A percentile compares a stretch with the other conserved stretches of the same genome.
Conservation (phyloP, 2,329 filamentous ascomycete species). For the Ceratocystis ficicola region DNA sequence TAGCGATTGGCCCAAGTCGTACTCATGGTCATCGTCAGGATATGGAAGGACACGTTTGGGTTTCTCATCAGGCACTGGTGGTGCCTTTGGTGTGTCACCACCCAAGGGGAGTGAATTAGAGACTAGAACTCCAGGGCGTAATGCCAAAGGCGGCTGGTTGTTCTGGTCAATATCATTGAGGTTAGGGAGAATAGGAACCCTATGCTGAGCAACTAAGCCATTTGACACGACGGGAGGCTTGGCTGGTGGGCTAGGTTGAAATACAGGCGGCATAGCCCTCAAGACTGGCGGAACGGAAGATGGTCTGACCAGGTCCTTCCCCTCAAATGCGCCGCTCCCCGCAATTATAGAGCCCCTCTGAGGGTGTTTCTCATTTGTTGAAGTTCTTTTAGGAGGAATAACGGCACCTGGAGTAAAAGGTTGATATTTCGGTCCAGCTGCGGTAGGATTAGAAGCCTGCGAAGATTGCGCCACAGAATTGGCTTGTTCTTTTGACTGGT, state of each 20-base stretch:
- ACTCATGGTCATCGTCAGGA: conserved; percentile 14
- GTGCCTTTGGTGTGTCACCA: neutral
- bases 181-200: neutral
- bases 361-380: neutral
- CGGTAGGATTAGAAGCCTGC: neutral
- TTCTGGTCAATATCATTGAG: neutral
- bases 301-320: neutral
- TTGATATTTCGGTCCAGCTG: conserved; percentile 4
- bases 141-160: conserved; percentile 1
- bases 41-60: conserved; percentile 14
- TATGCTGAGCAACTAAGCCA: neutral
- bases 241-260: neutral
- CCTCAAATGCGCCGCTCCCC: neutral
- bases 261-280: neutral
- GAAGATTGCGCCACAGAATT: neutral
- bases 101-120: neutral
- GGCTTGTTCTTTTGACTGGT: neutral
- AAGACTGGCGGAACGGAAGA: neutral
- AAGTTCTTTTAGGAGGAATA: neutral
- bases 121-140: conserved; percentile 13
- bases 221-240: neutral
- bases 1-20: neutral
- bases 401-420: conserved; percentile 15
- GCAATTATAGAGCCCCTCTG: neutral
- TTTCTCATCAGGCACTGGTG: neutral